phyloP scores from a whole-genome alignment of 2,329 filamentous ascomycete genomes.

The Diaporthe velutina region DNA sequence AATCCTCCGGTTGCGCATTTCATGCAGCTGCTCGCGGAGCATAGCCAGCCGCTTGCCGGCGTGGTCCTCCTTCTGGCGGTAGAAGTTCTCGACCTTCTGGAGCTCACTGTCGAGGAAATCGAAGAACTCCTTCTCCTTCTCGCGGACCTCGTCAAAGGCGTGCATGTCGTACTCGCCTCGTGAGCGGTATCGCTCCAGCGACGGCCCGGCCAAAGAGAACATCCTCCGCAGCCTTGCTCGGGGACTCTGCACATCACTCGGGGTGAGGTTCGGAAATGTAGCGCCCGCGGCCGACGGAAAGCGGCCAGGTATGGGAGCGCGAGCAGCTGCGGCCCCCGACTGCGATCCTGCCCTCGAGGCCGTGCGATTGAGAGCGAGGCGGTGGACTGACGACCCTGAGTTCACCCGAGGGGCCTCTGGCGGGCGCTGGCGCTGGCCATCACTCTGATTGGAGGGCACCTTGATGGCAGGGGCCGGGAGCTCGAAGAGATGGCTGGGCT shows the following conservation, averaged over 20 bases:
- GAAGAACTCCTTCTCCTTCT: slow-evolving; percentile 87
- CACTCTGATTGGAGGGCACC: slow-evolving; percentile 50
- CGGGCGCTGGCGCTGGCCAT: slow-evolving; percentile 23
- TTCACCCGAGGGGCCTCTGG: slow-evolving; percentile 8
- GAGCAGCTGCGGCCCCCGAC: slow-evolving; percentile 1
- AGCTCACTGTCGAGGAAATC: slow-evolving; percentile 86
- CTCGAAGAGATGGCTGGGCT: slow-evolving; percentile 56
- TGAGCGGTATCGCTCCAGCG: slow-evolving; percentile 50
- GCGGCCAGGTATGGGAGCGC: slow-evolving; percentile 25
- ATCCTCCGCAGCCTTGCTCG: slow-evolving; percentile 53
- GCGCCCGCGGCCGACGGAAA: slow-evolving; percentile 38
- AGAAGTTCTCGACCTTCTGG: slow-evolving; percentile 93
- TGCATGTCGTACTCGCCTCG: slow-evolving; percentile 59
- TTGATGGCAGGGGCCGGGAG: slow-evolving; percentile 67
- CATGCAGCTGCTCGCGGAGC: slow-evolving; percentile 87
- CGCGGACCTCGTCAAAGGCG: slow-evolving; percentile 68
- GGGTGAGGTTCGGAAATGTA: slow-evolving; percentile 41
- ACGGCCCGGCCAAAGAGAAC: slow-evolving; percentile 53
- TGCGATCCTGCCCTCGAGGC: slow-evolving; percentile 47
- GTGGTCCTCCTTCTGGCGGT: slow-evolving; percentile 88
- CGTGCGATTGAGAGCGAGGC: slow-evolving; percentile 52
- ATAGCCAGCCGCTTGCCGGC: slow-evolving; percentile 78
- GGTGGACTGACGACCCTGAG: slow-evolving; percentile 42
- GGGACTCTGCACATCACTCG: slow-evolving; percentile 45
- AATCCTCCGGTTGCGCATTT: slow-evolving; percentile 88